A percentile compares a stretch with the other conserved stretches of the same genome.
Conservation (phyloP, 2,329 filamentous ascomycete species). For the Ophiocordyceps camponoti-saundersi region DNA sequence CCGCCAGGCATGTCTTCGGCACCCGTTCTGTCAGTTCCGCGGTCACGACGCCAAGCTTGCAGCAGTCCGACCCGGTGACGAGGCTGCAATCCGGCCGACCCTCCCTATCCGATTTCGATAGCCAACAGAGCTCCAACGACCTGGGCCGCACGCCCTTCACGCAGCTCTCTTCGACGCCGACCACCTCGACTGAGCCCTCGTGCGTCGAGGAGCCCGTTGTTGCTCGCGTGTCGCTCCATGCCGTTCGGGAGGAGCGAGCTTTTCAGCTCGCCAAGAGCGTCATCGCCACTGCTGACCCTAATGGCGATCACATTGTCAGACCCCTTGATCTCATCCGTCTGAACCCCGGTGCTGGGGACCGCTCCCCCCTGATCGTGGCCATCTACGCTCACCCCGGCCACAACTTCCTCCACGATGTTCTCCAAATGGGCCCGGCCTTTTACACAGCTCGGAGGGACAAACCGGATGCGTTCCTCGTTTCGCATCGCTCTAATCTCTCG, state of each 20-base stretch:
- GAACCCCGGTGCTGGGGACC: conserved; percentile 49
- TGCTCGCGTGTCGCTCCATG: conserved; percentile 68
- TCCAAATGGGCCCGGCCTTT: conserved; percentile 65
- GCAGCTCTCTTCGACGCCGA: conserved; percentile 12
- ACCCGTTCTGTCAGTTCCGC: conserved; percentile 37
- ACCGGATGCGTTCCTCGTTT: conserved; percentile 25
- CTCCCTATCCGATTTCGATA: conserved; percentile 22
- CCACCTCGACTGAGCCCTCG: conserved; percentile 26
- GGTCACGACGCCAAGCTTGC: conserved; percentile 28
- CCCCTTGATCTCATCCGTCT: conserved; percentile 68
- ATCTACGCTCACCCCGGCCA: conserved; percentile 66
- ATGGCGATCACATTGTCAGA: conserved; percentile 59
- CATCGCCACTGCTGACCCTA: conserved; percentile 51
- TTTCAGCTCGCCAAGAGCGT: conserved; percentile 69
- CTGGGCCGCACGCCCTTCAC: conserved; percentile 5
- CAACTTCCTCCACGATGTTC: conserved; percentile 52
- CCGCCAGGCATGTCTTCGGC: conserved; percentile 45
- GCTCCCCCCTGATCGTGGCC: conserved; percentile 54
- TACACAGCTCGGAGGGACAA: conserved; percentile 38
- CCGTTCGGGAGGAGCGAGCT: conserved; percentile 69
- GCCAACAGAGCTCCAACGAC: conserved; percentile 17
- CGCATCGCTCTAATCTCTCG: conserved; percentile 24
- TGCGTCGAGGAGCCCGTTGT: conserved; percentile 51
- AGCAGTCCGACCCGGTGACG: conserved; percentile 23
- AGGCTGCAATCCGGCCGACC: conserved; percentile 25